Evolutionary conservation across 129 eudicot genomes (phyloP), one percentile per base, ranked within the genome.

Genomic region (Flaveria linearis): DNA sequence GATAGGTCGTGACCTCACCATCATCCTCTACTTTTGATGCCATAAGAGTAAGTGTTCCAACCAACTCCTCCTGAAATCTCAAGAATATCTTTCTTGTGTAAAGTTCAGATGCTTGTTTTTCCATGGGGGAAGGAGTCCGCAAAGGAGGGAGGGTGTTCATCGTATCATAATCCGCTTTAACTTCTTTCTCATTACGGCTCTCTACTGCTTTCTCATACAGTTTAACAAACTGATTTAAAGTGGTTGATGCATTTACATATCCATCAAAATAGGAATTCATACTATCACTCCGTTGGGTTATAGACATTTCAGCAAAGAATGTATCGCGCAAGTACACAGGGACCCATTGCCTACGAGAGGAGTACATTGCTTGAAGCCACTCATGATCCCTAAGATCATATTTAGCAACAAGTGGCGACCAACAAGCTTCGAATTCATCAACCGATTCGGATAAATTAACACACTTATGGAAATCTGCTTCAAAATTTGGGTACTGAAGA

Each of bases 111-210:
- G 91, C 89, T 76, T 89, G 94, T 72, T 89, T 89, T 57, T 88
- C 91, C 87, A 89, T 86, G 2, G 94, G 91, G 5, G 91, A 86
- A 18, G 94, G 91, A 30, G 94, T 89, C 71, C 85, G 75, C 77
- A 89, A 52, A 71, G 87, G 76, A 62, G 89, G 89, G 49, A 83
- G 64, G 11, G 81, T 77, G 71, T 82, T 86, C 81, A 81, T 84
- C 1, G 91, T 86, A 39, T 86, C 94, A 68, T 89, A 85, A 79
- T 89, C 94, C 13, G 89, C 91, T 76, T 86, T 82, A 23, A 86
- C 84, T 75, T 86, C 94, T 66, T 86, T 88, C 77, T 86, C 94
- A 60, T 79, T 81, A 56, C 94, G 86, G 68, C 88, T 86, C 68
- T 85, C 88, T 56, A 86, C 49, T 47, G 94, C 94, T 84, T 86